These are phyloP conservation scores for Trapa incisa DNA, from an alignment of 345 rosid species.

Conservation along the genomic window DNA sequence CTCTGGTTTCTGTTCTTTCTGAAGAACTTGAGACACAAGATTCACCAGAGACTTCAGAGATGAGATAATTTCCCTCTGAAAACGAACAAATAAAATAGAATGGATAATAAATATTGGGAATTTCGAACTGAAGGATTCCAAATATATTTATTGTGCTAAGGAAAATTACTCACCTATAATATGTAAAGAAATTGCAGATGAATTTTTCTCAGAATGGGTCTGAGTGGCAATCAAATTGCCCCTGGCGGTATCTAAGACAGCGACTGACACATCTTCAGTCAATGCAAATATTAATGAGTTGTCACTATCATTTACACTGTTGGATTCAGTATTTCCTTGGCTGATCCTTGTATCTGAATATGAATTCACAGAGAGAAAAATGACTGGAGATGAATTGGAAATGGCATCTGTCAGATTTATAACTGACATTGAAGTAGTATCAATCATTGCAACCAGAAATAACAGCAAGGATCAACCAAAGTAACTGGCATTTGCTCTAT, in stretches of 20 bases:
- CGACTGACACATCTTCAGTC: slow-evolving; percentile 50
- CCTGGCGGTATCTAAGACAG: slow-evolving; percentile 19
- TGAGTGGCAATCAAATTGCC: slow-evolving; percentile 38
- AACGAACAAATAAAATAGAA: background rate
- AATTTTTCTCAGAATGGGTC: slow-evolving; percentile 26
- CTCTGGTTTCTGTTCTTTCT: background rate
- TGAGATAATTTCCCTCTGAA: slow-evolving; percentile 4
- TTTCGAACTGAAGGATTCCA: background rate
- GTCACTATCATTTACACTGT: background rate
- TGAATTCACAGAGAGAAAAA: slow-evolving; percentile 29
- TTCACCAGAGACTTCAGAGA: slow-evolving; percentile 15
- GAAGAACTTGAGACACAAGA: slow-evolving; percentile 4
- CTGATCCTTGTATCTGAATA: slow-evolving; percentile 18
- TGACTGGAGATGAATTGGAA: slow-evolving; percentile 35
- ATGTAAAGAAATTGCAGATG: slow-evolving; percentile 43
- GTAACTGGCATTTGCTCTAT: background rate
- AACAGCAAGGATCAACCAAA: background rate
- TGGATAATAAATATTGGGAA: background rate
- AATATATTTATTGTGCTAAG: background rate
- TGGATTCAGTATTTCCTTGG: slow-evolving; percentile 2
- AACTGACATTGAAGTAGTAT: slow-evolving; percentile 39
- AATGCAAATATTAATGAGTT: slow-evolving; percentile 31
- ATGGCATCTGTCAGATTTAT: slow-evolving; percentile 42
- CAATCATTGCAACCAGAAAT: slow-evolving; percentile 74
- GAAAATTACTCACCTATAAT: slow-evolving; percentile 42